A percentile compares a stretch with the other conserved stretches of the same genome.
Conservation (phyloP, 225 moss, liverwort and hornwort species). For the Antitrichia curtipendula region DNA sequence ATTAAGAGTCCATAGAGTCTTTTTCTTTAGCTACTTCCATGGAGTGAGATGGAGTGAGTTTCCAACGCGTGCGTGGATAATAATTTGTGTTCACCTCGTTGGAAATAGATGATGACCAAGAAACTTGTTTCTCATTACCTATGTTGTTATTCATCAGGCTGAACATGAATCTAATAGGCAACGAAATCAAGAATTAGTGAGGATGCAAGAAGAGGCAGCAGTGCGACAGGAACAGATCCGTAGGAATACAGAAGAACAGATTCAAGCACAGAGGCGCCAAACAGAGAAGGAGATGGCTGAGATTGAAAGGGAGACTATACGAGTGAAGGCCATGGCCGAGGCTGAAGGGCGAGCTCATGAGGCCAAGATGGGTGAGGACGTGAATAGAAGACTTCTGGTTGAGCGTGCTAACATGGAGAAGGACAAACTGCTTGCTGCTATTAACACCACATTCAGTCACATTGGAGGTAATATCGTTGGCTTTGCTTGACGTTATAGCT, state of each 20-base stretch:
- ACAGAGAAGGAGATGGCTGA: constrained; percentile 78
- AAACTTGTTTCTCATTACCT: neutral
- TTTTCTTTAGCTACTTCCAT: neutral
- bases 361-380: constrained; percentile 73
- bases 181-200: constrained; percentile 82
- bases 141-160: constrained; percentile 25
- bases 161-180: constrained; percentile 93
- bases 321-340: constrained; percentile 82
- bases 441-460: constrained; percentile 68
- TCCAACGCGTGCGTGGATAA: neutral
- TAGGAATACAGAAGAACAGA: constrained; percentile 75
- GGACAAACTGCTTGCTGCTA: constrained; percentile 82
- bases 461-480: constrained; percentile 46
- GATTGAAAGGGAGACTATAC: constrained; percentile 81
- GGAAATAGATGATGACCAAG: neutral
- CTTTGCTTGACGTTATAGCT: neutral
- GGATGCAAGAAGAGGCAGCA: constrained; percentile 91
- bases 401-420: constrained; percentile 82
- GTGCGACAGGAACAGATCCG: constrained; percentile 79
- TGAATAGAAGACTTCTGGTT: constrained; percentile 71
- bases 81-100: neutral
- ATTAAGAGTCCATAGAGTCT: neutral
- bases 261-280: constrained; percentile 79
- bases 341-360: constrained; percentile 89
- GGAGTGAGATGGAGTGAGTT: neutral